Conservation (phyloP, 2,329 filamentous ascomycete genomes). For the Diaporthe nobilis region DNA sequence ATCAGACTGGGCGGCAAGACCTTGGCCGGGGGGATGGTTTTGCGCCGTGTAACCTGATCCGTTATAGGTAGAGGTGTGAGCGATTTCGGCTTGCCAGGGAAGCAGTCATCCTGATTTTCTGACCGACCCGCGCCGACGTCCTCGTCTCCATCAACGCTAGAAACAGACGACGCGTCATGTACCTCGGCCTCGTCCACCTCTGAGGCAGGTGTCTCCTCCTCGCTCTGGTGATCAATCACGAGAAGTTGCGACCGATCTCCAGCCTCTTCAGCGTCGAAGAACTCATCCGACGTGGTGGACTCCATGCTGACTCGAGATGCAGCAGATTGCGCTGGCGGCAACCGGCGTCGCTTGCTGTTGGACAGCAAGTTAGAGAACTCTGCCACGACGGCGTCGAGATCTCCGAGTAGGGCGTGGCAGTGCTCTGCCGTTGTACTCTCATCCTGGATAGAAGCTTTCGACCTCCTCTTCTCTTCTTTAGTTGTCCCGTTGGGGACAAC, state of each 20-base stretch:
- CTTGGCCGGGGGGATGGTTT: slow-evolving; percentile 79
- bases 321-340: slow-evolving; percentile 66
- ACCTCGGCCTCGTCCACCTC: slow-evolving; percentile 69
- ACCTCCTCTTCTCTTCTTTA: slow-evolving; percentile 54
- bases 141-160: slow-evolving; percentile 72
- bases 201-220: slow-evolving; percentile 72
- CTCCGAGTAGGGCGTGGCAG: slow-evolving; percentile 84
- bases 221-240: slow-evolving; percentile 79
- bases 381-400: slow-evolving; percentile 85
- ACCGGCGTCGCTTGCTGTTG: slow-evolving; percentile 83
- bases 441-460: slow-evolving; percentile 59
- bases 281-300: slow-evolving; percentile 86
- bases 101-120: slow-evolving; percentile 74
- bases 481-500: slow-evolving; percentile 23
- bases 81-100: slow-evolving; percentile 82
- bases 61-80: slow-evolving; percentile 83
- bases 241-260: slow-evolving; percentile 74
- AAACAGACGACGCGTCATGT: slow-evolving; percentile 74
- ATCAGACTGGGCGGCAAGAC: slow-evolving; percentile 91
- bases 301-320: slow-evolving; percentile 78
- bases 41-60: slow-evolving; percentile 74
- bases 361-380: slow-evolving; percentile 85
- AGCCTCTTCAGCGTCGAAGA: slow-evolving; percentile 89
- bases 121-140: slow-evolving; percentile 60
- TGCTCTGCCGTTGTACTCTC: slow-evolving; percentile 83